Conservation (phyloP, 176 grass and related monocot species). For the Alopecurus myosuroides region DNA sequence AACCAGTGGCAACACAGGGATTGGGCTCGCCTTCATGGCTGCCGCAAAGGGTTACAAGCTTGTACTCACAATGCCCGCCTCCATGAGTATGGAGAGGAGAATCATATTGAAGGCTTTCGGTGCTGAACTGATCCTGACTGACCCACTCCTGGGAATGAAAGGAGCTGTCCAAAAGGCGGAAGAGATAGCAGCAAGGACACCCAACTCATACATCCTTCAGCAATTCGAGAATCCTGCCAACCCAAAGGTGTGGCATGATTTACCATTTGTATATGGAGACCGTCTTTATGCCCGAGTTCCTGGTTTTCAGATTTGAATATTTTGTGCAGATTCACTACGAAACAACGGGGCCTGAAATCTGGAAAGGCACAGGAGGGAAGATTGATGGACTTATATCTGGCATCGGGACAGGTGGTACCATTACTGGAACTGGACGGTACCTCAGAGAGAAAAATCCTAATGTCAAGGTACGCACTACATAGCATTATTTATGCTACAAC, state of each 20-base stretch:
- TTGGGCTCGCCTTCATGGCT: constrained; percentile 90
- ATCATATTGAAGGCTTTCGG: constrained; percentile 87
- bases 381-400: constrained; percentile 77
- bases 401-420: constrained; percentile 90
- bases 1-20: constrained; percentile 91
- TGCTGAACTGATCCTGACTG: constrained; percentile 69
- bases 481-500: not conserved
- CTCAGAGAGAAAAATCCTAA: constrained; percentile 74
- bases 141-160: constrained; percentile 78
- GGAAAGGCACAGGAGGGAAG: constrained; percentile 67
- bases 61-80: constrained; percentile 77
- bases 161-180: constrained; percentile 71
- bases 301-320: constrained; percentile 23
- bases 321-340: constrained; percentile 77
- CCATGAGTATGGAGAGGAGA: constrained; percentile 87
- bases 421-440: constrained; percentile 65
- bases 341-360: constrained; percentile 94
- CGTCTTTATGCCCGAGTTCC: not conserved
- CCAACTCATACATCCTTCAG: constrained; percentile 80
- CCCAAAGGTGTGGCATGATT: constrained; percentile 53
- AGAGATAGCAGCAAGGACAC: constrained; percentile 63
- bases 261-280: constrained; percentile 4
- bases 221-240: constrained; percentile 92
- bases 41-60: constrained; percentile 91
- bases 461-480: constrained; percentile 47